Conservation (phyloP, 768 basidiomycete genomes). For the Naematelia aurantialba region DNA sequence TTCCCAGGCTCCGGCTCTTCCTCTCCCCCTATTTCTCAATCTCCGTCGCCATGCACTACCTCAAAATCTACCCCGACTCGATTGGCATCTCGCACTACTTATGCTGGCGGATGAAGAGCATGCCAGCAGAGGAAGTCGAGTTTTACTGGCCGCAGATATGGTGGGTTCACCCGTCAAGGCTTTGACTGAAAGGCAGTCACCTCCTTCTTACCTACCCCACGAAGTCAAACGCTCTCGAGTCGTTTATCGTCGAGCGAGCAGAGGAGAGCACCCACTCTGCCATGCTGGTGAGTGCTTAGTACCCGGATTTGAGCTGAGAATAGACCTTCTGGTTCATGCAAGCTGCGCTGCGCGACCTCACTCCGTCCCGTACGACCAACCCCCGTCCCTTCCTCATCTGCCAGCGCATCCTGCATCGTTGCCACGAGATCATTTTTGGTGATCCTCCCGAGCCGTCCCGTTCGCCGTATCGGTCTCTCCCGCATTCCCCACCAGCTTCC, state of each 20-base stretch:
- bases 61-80: slow-evolving; percentile 53
- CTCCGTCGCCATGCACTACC: slow-evolving; percentile 84
- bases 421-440: slow-evolving; percentile 94
- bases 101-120: slow-evolving; percentile 51
- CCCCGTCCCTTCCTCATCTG: slow-evolving; percentile 83
- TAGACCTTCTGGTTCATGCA: slow-evolving; percentile 99
- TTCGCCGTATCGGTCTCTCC: slow-evolving; percentile 65
- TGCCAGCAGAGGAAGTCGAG: slow-evolving; percentile 54
- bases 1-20: slow-evolving; percentile 73
- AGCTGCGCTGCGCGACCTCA: slow-evolving; percentile 81
- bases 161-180: slow-evolving; percentile 28
- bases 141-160: slow-evolving; percentile 57
- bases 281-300: slow-evolving; percentile 67
- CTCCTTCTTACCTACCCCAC: slow-evolving; percentile 89
- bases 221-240: slow-evolving; percentile 85
- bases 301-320: not conserved
- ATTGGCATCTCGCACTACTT: slow-evolving; percentile 55
- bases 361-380: slow-evolving; percentile 56
- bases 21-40: slow-evolving; percentile 92
- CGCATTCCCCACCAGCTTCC: slow-evolving; percentile 54
- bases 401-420: slow-evolving; percentile 81
- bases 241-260: slow-evolving; percentile 82
- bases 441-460: slow-evolving; percentile 67
- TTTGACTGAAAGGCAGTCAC: slow-evolving; percentile 60
- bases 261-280: slow-evolving; percentile 92